Conservation (phyloP, 208 protist species). For the Vickermania spadyakhi region DNA sequence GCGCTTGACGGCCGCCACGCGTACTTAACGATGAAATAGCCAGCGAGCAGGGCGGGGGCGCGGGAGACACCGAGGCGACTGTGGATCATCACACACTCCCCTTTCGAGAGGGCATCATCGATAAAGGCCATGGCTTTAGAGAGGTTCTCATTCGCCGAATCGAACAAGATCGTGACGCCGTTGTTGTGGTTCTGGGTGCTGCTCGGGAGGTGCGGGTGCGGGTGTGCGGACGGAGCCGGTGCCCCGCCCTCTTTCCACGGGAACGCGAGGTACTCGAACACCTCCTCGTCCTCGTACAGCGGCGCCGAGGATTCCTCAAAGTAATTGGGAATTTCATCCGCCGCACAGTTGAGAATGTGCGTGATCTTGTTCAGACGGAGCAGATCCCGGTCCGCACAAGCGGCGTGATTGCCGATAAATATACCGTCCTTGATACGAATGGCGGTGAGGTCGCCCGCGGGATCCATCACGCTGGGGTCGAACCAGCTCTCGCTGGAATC, state of each 20-base stretch:
- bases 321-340: slow-evolving; percentile 72
- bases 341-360: slow-evolving; percentile 89
- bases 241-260: slow-evolving; percentile 70
- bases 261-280: slow-evolving; percentile 85
- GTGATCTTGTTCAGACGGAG: slow-evolving; percentile 90
- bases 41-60: slow-evolving; percentile 70
- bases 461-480: slow-evolving; percentile 15
- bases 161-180: slow-evolving; percentile 35
- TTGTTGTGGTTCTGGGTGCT: slow-evolving; percentile 67
- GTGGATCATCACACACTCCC: slow-evolving; percentile 88
- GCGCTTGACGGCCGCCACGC: slow-evolving; percentile 86
- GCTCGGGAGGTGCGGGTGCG: too few species aligned
- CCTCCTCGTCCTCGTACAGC: slow-evolving; percentile 61
- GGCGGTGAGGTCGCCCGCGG: slow-evolving; percentile 55
- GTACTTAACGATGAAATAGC: slow-evolving; percentile 90
- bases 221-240: too few species aligned
- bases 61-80: slow-evolving; percentile 75
- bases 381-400: slow-evolving; percentile 82
- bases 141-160: slow-evolving; percentile 76
- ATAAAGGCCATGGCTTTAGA: slow-evolving; percentile 69
- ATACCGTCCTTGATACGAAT: slow-evolving; percentile 90
- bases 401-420: slow-evolving; percentile 83
- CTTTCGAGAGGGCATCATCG: slow-evolving; percentile 65
- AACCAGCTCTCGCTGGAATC: background rate
- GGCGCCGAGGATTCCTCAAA: too few species aligned